Evolutionary conservation across 2,329 filamentous ascomycete species (phyloP), one percentile per base, ranked within the genome.

Genomic region (Xylariales sp.): DNA sequence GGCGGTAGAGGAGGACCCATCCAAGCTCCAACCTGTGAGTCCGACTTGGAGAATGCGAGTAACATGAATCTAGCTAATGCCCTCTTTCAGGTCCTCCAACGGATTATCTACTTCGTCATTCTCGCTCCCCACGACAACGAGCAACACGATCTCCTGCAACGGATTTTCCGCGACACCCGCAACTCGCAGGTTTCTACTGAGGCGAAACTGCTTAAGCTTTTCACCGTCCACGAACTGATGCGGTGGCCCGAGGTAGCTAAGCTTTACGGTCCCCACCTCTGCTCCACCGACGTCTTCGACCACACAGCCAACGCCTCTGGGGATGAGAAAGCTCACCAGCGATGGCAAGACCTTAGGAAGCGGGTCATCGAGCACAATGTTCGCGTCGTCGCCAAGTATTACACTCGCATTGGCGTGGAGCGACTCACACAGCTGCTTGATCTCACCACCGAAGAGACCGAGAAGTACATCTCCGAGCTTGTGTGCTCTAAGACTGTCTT

Each of bases 301-400:
- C 76, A 76, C 19, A 71, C 75, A 37, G 63, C 76, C 50, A 72
- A 77, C 49, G 72, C 82, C 51, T 82, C 84, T 5, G 71, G 74
- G 24, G 89, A 96, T 54, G 76, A 84, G 46, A 91, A 95, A 66
- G 85, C 89, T 20, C 71, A 86, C 64, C 80, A 84, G 64, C 80
- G 93, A 62, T 98, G 91, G 89, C 78, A 93, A 60, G 93, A 96
- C 61, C 73, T 98, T 50, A 87, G 93, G 58, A 97, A 97, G 77
- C 89, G 93, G 40, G 93, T 98, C 47, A 98, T 98, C 56, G 93
- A 98, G 72, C 93, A 98, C 71, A 98, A 98, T 53, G 91, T 98
- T 40, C 88, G 93, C 39, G 93, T 98, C 2, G 81, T 98, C 27
- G 93, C 93, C 55, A 95, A 95, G 68, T 98, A 98, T 75, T 98